Base-by-base conservation (phyloP, 805 yeast species). In the Lipomyces kockii region DNA sequence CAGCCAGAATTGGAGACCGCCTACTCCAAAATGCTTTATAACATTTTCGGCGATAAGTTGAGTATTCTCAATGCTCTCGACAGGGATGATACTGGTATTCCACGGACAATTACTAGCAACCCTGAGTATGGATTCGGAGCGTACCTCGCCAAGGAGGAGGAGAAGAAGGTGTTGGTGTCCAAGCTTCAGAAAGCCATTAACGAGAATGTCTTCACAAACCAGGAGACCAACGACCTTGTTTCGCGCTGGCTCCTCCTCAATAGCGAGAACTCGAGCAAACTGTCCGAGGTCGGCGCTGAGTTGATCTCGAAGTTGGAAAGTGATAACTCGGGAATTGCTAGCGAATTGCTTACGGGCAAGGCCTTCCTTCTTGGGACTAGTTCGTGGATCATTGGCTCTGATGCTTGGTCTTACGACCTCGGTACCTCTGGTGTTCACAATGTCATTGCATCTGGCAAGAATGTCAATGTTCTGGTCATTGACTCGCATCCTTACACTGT, bases 351-450 rank as follows among this genome's bases (percentile, higher is more conserved):
- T 62, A 77, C 80, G 2, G 77, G 82, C 54, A 78, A 81, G 65
- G 82, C 83, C 8, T 80, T 78, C 66, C 85, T 90, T 72, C 71
- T 74, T 35, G 77, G 83, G 64, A 81, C 82, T 61, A 82, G 89
- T 11, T 82, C 85, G 62, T 94, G 98, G 98, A 82, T 94, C 67
- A 82, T 94, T 65, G 97, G 98, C 46, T 92, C 97, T 25, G 98
- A 94, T 78, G 87, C 95, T 43, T 94, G 98, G 98, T 85, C 97
- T 25, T 92, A 89, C 76, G 98, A 94, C 80, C 81, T 91, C 73
- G 98, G 98, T 55, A 83, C 90, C 69, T 89, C 97, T 6, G 97
- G 98, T 77, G 89, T 94, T 61, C 98, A 94, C 78, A 89, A 89
- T 73, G 88, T 92, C 3, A 81, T 94, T 57, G 80, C 92, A 35